Conservation (phyloP, 257 asterid genomes). For the Plectranthus barbatus region DNA sequence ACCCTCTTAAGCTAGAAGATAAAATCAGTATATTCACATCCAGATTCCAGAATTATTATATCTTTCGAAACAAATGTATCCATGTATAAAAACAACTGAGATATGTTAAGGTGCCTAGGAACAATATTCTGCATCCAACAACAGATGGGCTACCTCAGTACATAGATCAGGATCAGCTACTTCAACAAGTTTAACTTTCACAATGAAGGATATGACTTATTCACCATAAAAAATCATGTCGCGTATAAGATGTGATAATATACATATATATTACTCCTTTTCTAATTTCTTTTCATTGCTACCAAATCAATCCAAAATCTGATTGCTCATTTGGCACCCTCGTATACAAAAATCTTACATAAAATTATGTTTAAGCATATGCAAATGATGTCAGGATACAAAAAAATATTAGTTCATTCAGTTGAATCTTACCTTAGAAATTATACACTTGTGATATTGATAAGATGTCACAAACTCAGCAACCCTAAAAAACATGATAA, state of each 20-base stretch:
- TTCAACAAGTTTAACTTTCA: not conserved
- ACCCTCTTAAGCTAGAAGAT: not conserved
- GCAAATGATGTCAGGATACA: not conserved
- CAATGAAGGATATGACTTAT: too few species aligned
- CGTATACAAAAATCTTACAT: not conserved
- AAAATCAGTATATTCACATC: not conserved
- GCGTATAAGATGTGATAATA: too few species aligned
- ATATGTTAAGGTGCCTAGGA: not conserved
- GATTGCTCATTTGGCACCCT: not conserved
- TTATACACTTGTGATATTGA: constrained; percentile 64
- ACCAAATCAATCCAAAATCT: not conserved
- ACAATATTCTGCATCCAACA: not conserved
- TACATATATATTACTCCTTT: not conserved
- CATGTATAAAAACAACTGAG: not conserved
- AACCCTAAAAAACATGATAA: constrained; percentile 65
- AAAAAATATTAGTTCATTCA: not conserved
- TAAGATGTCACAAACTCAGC: constrained; percentile 78
- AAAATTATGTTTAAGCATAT: not conserved
- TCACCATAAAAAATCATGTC: too few species aligned
- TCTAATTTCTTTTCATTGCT: not conserved
- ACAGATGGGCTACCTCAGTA: not conserved
- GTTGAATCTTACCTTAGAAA: constrained; percentile 41
- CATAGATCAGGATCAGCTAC: not conserved
- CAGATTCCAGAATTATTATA: not conserved
- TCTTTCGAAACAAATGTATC: not conserved